These are phyloP conservation scores for Apiospora phragmitis DNA, from an alignment of 2,329 filamentous ascomycete genomes.

Conservation along the genomic window DNA sequence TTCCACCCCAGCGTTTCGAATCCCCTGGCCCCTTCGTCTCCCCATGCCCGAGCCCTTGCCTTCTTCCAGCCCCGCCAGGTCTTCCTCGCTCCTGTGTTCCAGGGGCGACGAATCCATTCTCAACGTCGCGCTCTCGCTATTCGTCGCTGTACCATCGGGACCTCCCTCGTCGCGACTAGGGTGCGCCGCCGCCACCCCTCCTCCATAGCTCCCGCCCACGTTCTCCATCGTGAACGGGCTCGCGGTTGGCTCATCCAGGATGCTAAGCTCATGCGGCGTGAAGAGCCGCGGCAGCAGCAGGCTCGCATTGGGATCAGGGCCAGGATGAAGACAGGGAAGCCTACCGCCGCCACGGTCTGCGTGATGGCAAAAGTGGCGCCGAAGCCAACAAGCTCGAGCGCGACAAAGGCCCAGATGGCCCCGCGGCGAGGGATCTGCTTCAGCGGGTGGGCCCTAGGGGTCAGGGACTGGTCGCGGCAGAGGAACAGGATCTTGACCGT, in stretches of 20 bases:
- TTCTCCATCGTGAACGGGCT: conserved; percentile 76
- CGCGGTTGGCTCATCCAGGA: conserved; percentile 73
- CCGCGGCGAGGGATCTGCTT: conserved; percentile 58
- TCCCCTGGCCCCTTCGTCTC: background rate
- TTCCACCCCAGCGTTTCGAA: background rate
- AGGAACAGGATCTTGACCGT: conserved; percentile 74
- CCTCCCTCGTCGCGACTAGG: background rate
- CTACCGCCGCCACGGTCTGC: conserved; percentile 79
- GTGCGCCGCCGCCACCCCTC: conserved; percentile 21
- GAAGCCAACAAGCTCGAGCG: conserved; percentile 68
- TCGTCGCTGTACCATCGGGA: background rate
- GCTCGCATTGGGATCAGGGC: conserved; percentile 67
- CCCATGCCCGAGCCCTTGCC: background rate
- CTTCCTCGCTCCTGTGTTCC: conserved; percentile 31
- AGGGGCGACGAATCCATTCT: conserved; percentile 13
- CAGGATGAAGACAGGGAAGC: conserved; percentile 75
- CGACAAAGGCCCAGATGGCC: conserved; percentile 72
- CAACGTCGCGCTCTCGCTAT: background rate
- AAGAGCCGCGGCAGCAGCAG: conserved; percentile 65
- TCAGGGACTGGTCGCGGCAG: conserved; percentile 63
- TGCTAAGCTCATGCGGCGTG: conserved; percentile 56
- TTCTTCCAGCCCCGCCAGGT: conserved; percentile 39
- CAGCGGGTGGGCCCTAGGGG: conserved; percentile 59
- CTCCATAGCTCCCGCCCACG: conserved; percentile 63
- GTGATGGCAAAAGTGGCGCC: conserved; percentile 81